Evolutionary conservation across 495 filamentous ascomycete genomes (phyloP), one percentile per base, ranked within the genome.

Genomic region (Penicillium canescens): DNA sequence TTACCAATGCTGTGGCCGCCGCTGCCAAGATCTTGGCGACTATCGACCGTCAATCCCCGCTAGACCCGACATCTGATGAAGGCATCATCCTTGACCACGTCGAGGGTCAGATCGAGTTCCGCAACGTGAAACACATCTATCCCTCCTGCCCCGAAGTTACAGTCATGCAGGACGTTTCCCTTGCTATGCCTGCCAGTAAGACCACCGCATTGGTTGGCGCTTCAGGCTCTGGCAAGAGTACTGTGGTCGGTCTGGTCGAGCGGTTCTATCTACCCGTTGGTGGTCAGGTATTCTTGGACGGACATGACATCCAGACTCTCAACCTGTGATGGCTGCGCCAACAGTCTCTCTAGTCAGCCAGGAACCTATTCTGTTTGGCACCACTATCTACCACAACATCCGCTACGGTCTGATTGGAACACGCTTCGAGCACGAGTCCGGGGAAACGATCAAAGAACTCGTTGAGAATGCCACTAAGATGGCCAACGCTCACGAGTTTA

Each of bases 241-340:
- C 92, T 3, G 88, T 97, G 18, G 85, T 98, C 24, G 92, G 91
- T 5, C 72, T 98, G 20, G 87, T 96, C 7, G 91, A 96, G 67
- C 80, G 93, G 24, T 97, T 96, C 64, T 98, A 98, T 65, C 81
- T 90, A 52, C 92, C 94, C 10, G 85, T 96, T 23, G 82, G 80
- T 43, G 92, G 92, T 36, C 69, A 81, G 21, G 84, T 97, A 3
- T 79, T 86, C 31, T 74, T 98, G 16, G 93, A 97, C 63, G 92
- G 87, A 9, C 85, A 90, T 55, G 87, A 94, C 60, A 83, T 96
- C 37, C 82, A 81, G 55, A 82, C 75, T 1, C 71, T 97, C 52
- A 98, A 96, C 64, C 78, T 97, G 41, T 84, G 83, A 42, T 97
- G 92, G 92, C 71, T 98, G 52, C 86, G 93, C 34, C 89, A 92